Evolutionary conservation across 176 grass and related monocot genomes (phyloP).

Genomic region (Musa schizocarpa): DNA sequence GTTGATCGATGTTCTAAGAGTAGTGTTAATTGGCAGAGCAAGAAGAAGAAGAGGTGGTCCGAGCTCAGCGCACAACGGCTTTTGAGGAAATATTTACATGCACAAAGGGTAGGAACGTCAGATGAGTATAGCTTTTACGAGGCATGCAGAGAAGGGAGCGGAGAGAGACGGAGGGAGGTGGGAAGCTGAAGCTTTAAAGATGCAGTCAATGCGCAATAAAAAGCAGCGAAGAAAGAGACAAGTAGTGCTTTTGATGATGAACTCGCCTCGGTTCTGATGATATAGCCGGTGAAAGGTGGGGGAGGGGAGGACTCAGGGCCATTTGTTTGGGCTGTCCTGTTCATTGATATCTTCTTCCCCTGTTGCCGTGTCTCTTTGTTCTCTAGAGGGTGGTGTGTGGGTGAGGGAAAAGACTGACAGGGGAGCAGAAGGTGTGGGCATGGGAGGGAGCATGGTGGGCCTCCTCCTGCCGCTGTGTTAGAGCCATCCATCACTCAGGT

Average conservation of each 20-base stretch:
- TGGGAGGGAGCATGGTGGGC: slow-evolving; percentile 2
- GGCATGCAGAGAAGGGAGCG: background rate
- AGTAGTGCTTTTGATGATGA: slow-evolving; percentile 15
- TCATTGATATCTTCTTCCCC: background rate
- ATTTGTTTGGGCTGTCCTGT: background rate
- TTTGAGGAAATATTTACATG: no score
- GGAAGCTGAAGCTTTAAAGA: slow-evolving; percentile 21
- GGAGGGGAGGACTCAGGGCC: background rate
- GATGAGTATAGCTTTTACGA: background rate
- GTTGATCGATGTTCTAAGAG: no score
- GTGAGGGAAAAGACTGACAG: slow-evolving; percentile 10
- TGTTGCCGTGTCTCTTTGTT: slow-evolving; percentile 20
- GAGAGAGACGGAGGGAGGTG: slow-evolving; percentile 11
- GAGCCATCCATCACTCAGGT: slow-evolving; percentile 29
- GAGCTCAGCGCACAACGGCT: no score
- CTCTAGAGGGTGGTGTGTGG: background rate
- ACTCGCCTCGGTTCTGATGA: slow-evolving; percentile 4
- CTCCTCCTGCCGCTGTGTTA: background rate
- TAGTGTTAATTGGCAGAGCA: no score
- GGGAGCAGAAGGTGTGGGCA: slow-evolving; percentile 12
- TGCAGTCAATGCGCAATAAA: slow-evolving; percentile 34
- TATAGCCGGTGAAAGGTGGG: slow-evolving; percentile 2
- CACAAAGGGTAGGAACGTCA: background rate
- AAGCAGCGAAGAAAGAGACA: slow-evolving; percentile 27
- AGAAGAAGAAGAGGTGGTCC: no score